Evolutionary conservation across 2,329 filamentous ascomycete genomes (phyloP).

Genomic region (Botryosphaeria dothidea): DNA sequence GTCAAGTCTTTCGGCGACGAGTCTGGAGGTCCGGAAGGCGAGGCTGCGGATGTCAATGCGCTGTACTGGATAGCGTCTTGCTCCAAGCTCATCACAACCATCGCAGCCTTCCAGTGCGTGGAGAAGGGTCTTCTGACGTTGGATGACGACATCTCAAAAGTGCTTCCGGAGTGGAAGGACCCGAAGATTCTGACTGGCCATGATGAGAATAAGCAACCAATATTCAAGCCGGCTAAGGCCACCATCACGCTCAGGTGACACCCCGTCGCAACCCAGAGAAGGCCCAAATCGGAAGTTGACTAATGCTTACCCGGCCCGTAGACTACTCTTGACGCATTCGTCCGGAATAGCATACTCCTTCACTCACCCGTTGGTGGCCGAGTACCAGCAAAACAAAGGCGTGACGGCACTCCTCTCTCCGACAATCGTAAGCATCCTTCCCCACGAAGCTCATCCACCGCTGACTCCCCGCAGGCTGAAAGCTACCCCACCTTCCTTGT

Average conservation of each 20-base stretch:
- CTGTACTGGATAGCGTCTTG: conserved; percentile 36
- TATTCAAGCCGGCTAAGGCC: conserved; percentile 12
- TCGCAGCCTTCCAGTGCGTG: conserved; percentile 36
- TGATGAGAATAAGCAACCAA: conserved; percentile 26
- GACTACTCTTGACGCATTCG: conserved; percentile 28
- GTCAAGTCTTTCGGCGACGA: background rate
- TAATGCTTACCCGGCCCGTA: background rate
- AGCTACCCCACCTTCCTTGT: conserved; percentile 24
- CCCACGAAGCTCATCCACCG: too few species aligned
- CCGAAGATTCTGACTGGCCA: conserved; percentile 27
- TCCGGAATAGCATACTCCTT: conserved; percentile 28
- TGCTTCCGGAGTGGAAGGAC: conserved; percentile 34
- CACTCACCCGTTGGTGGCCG: conserved; percentile 22
- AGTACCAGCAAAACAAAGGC: background rate
- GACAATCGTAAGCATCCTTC: background rate
- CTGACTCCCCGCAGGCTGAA: conserved; percentile 20
- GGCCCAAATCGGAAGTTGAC: too few species aligned
- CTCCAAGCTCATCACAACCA: conserved; percentile 39
- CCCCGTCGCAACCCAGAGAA: background rate
- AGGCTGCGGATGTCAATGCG: background rate
- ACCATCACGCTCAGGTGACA: background rate
- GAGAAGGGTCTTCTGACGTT: conserved; percentile 33
- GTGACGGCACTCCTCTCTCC: background rate
- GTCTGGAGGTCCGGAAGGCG: background rate
- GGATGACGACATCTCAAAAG: conserved; percentile 32